Evolutionary conservation across 192 early-diverging fungal genomes (phyloP).

Genomic region (Linnemannia hyalina): DNA sequence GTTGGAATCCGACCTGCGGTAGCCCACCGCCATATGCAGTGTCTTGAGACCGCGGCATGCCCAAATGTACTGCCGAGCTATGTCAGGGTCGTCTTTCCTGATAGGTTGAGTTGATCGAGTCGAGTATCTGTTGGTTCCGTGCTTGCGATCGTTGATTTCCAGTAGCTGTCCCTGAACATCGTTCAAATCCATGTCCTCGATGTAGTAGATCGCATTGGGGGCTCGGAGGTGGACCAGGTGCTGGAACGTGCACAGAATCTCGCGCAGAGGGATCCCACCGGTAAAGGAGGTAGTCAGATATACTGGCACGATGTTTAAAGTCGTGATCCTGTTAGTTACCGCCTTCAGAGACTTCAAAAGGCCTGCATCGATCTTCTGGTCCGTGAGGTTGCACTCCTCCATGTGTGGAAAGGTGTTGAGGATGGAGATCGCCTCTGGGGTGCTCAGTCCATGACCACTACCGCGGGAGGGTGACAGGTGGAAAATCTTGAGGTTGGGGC

Average conservation of each 20-base stretch:
- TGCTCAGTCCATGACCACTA: background rate
- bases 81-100: background rate
- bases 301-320: background rate
- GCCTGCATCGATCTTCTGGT: background rate
- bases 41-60: background rate
- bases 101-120: background rate
- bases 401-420: background rate
- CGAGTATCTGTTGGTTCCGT: accelerated
- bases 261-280: background rate
- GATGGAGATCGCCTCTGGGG: background rate
- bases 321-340: background rate
- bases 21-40: background rate
- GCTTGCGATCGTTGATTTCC: background rate
- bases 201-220: background rate
- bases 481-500: background rate
- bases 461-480: background rate
- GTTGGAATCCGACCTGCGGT: background rate
- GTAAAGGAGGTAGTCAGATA: background rate
- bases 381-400: background rate
- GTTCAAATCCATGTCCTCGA: constrained; percentile 2
- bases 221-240: background rate
- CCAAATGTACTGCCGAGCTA: background rate
- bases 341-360: background rate
- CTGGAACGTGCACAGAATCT: background rate
- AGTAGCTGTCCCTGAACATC: background rate